Conservation (phyloP, 345 rosid species). For the Bretschneidera sinensis region DNA sequence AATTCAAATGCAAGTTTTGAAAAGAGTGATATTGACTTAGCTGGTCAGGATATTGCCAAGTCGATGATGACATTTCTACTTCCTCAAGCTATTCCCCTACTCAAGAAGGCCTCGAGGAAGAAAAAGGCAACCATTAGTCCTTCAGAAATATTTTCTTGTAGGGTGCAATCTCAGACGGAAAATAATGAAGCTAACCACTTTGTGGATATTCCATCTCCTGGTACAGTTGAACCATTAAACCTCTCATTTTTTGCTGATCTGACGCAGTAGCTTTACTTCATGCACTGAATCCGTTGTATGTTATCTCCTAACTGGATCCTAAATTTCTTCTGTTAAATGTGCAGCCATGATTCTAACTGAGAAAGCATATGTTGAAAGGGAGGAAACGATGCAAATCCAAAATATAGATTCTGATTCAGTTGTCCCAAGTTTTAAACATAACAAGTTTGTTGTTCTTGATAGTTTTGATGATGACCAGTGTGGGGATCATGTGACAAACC, state of each 20-base stretch:
- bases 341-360: conserved; percentile 26
- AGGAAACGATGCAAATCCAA: conserved; percentile 18
- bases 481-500: conserved; percentile 21
- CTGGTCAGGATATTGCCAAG: conserved; percentile 51
- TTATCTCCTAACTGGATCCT: background rate
- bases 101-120: conserved; percentile 43
- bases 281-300: background rate
- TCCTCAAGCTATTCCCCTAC: conserved; percentile 90
- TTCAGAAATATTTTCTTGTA: conserved; percentile 20
- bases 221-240: conserved; percentile 17
- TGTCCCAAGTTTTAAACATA: conserved; percentile 26
- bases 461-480: conserved; percentile 43
- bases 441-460: conserved; percentile 33
- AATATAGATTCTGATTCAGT: conserved; percentile 21
- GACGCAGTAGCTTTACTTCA: too few relatives aligned
- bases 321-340: conserved; percentile 19
- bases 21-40: conserved; percentile 46
- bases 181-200: conserved; percentile 22
- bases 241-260: background rate
- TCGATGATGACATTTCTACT: conserved; percentile 83
- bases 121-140: conserved; percentile 23
- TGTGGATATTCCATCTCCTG: conserved; percentile 27
- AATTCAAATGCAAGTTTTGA: conserved; percentile 38
- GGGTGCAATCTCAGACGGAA: conserved; percentile 20
- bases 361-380: conserved; percentile 22